Conservation (phyloP, 768 basidiomycete species). For the Suillus luteus region DNA sequence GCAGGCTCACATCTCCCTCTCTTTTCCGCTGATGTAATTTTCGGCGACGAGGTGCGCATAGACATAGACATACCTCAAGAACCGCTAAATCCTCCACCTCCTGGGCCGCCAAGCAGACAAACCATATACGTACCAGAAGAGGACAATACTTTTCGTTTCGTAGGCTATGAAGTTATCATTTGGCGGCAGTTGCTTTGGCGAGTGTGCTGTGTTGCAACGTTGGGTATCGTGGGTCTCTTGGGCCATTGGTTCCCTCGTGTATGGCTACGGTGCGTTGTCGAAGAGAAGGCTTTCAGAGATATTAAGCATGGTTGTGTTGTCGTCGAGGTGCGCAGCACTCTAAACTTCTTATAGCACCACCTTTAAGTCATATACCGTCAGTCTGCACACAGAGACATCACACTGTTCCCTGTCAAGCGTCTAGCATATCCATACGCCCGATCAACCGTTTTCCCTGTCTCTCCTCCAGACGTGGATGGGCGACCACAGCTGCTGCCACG, state of each 20-base stretch:
- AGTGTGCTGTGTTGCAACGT: constrained; percentile 60
- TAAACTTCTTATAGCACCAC: constrained; percentile 1
- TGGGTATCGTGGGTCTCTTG: constrained; percentile 75
- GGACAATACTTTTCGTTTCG: constrained; percentile 83
- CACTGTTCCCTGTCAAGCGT: constrained; percentile 69
- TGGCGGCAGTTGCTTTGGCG: constrained; percentile 75
- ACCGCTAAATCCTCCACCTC: constrained; percentile 66
- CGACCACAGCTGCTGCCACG: constrained; percentile 25
- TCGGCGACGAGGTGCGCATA: constrained; percentile 81
- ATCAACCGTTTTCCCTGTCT: constrained; percentile 73
- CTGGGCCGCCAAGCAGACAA: constrained; percentile 84
- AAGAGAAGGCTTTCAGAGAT: constrained; percentile 80
- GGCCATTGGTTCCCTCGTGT: constrained; percentile 93
- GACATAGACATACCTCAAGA: constrained; percentile 74
- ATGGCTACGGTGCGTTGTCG: constrained; percentile 88
- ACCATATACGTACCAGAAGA: constrained; percentile 86
- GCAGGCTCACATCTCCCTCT: constrained; percentile 59
- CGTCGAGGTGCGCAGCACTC: constrained; percentile 70
- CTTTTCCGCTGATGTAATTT: constrained; percentile 74
- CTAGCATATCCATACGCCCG: constrained; percentile 77
- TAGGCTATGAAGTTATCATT: constrained; percentile 73
- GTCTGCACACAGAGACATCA: constrained; percentile 84
- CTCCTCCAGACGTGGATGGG: constrained; percentile 33
- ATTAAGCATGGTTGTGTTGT: constrained; percentile 75
- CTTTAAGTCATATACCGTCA: constrained; percentile 31